phyloP scores from a whole-genome alignment of 495 filamentous ascomycete species.

The Pyrenopolyporus hunteri region DNA sequence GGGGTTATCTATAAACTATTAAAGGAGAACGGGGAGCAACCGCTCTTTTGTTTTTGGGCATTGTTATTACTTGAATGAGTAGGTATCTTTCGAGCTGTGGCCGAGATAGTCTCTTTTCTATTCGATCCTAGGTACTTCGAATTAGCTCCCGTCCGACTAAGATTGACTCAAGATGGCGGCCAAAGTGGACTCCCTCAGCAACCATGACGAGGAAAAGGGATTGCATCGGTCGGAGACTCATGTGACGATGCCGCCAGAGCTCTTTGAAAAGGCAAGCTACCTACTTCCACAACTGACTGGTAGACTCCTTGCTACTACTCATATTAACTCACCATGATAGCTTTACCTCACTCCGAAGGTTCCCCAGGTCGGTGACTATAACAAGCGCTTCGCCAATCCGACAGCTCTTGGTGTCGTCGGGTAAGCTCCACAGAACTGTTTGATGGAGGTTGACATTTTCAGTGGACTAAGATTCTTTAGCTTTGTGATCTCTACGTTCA shows the following conservation, averaged over 20 bases:
- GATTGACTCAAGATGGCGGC: slow-evolving; percentile 30
- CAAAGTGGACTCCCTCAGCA: slow-evolving; percentile 1
- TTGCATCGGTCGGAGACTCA: slow-evolving; percentile 45
- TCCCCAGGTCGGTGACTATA: slow-evolving; percentile 54
- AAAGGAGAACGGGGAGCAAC: slow-evolving; percentile 9
- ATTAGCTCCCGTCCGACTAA: neutral
- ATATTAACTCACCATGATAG: slow-evolving; percentile 26
- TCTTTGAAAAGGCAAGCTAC: slow-evolving; percentile 58
- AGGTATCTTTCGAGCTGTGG: neutral
- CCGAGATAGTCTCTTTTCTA: neutral
- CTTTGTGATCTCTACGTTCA: slow-evolving; percentile 58
- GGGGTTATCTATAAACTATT: slow-evolving; percentile 12
- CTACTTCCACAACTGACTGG: too few relatives aligned
- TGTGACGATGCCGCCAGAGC: slow-evolving; percentile 59
- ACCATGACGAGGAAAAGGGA: slow-evolving; percentile 49
- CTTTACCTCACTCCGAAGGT: slow-evolving; percentile 62
- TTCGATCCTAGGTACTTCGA: too few relatives aligned
- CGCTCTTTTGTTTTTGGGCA: neutral
- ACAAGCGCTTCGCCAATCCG: slow-evolving; percentile 59
- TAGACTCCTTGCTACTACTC: neutral
- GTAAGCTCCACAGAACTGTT: slow-evolving; percentile 31
- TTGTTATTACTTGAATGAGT: too few relatives aligned
- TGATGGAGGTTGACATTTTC: too few relatives aligned
- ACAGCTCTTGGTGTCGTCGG: slow-evolving; percentile 62
- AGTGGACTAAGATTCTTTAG: slow-evolving; percentile 34